phyloP scores from a whole-genome alignment of 441 rosid species.

The Pelargonium fulgidum region DNA sequence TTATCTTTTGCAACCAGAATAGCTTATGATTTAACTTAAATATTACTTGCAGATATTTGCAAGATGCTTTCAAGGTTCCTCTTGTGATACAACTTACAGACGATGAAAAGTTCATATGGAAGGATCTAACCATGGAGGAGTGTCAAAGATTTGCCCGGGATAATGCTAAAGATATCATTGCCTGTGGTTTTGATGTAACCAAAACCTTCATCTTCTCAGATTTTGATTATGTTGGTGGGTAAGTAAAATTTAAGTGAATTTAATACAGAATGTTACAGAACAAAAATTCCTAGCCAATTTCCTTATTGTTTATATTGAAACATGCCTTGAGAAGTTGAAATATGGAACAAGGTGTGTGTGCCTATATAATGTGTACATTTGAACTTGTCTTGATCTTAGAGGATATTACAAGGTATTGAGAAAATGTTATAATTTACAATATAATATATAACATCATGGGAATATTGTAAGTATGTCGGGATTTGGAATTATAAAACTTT shows the following conservation, averaged over 20 bases:
- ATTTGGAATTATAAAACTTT: too few relatives aligned
- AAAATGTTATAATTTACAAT: too few relatives aligned
- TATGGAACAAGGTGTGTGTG: background rate
- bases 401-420: too few relatives aligned
- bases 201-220: constrained; percentile 83
- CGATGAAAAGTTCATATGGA: constrained; percentile 93
- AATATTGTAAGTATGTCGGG: too few relatives aligned
- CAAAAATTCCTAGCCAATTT: too few relatives aligned
- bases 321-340: background rate
- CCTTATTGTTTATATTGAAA: too few relatives aligned
- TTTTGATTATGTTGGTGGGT: constrained; percentile 90
- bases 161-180: constrained; percentile 87
- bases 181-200: constrained; percentile 79
- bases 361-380: too few relatives aligned
- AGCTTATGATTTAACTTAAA: too few relatives aligned
- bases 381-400: too few relatives aligned
- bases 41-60: constrained; percentile 16
- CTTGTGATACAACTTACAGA: constrained; percentile 91
- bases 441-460: too few relatives aligned
- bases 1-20: too few relatives aligned
- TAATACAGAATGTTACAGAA: background rate
- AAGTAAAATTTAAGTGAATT: constrained; percentile 20
- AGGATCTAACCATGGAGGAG: constrained; percentile 74
- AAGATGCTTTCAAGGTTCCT: constrained; percentile 73
- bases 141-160: constrained; percentile 83